Evolutionary conservation across 208 protist genomes (phyloP).

Genomic region (Leishmania turanica): DNA sequence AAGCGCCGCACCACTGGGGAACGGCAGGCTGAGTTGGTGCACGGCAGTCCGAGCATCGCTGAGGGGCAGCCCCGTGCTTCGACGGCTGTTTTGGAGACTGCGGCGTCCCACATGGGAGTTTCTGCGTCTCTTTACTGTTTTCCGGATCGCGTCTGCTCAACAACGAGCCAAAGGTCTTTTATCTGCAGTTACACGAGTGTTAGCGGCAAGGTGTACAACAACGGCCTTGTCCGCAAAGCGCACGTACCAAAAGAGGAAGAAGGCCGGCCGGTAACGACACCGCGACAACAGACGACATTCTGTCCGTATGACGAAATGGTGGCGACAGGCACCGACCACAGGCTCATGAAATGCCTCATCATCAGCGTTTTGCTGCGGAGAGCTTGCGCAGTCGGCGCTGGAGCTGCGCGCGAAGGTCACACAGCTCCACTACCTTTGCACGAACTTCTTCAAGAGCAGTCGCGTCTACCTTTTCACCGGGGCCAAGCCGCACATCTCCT

Average conservation of each 20-base stretch:
- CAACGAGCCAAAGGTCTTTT: neutral
- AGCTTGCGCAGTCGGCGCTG: slow-evolving; percentile 18
- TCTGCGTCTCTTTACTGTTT: neutral
- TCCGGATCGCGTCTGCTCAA: neutral
- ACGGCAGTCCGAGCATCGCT: neutral
- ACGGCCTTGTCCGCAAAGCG: neutral
- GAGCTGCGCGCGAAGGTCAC: slow-evolving; percentile 28
- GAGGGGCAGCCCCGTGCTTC: neutral
- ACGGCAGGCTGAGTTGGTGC: neutral
- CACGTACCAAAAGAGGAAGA: neutral
- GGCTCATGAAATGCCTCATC: neutral
- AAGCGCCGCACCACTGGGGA: neutral
- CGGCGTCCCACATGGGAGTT: neutral
- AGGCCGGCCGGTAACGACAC: neutral
- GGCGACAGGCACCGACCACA: neutral
- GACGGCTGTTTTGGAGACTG: neutral
- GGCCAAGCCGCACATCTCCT: neutral
- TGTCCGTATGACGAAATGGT: neutral
- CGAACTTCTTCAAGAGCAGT: slow-evolving; percentile 11
- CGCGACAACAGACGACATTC: neutral
- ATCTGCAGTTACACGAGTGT: neutral
- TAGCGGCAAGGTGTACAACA: neutral
- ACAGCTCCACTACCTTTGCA: slow-evolving; percentile 40
- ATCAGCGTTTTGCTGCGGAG: neutral
- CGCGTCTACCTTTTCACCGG: neutral